Conservation (phyloP, 1,139 yeast genomes). For the Yamadazyma sp. region DNA sequence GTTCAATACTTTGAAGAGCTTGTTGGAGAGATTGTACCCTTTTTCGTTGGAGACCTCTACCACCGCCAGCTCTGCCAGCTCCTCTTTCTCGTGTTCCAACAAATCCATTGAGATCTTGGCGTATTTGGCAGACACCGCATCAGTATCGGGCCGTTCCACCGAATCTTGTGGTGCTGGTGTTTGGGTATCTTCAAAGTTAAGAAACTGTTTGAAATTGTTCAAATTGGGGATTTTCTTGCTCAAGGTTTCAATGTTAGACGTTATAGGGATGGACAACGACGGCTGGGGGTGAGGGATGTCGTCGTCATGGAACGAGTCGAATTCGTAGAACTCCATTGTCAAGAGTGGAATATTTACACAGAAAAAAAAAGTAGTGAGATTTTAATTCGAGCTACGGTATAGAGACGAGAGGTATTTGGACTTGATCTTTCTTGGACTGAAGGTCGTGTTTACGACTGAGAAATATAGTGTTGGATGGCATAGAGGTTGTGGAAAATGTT, state of each 20-base stretch:
- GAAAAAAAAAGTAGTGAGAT: neutral
- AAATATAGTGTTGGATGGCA: too few species aligned
- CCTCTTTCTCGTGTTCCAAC: slow-evolving; percentile 11
- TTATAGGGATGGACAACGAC: slow-evolving; percentile 43
- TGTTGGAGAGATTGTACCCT: slow-evolving; percentile 34
- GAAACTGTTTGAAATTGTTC: slow-evolving; percentile 31
- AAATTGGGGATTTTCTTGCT: slow-evolving; percentile 37
- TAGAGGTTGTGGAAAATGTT: too few species aligned
- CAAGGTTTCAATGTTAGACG: slow-evolving; percentile 40
- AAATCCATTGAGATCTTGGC: slow-evolving; percentile 34
- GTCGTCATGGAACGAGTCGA: slow-evolving; percentile 34
- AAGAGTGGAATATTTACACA: neutral
- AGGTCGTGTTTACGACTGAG: too few species aligned
- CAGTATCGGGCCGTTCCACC: slow-evolving; percentile 6
- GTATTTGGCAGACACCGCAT: slow-evolving; percentile 35
- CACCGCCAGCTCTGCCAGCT: neutral
- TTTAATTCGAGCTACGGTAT: neutral
- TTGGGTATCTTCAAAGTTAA: slow-evolving; percentile 21
- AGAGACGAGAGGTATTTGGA: too few species aligned
- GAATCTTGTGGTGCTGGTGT: slow-evolving; percentile 2
- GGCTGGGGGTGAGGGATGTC: slow-evolving; percentile 46
- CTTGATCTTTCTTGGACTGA: too few species aligned
- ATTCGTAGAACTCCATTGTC: slow-evolving; percentile 46
- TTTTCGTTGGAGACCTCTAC: slow-evolving; percentile 7
- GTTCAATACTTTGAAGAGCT: slow-evolving; percentile 53